Evolutionary conservation across 192 early-diverging fungal species (phyloP), one percentile per base, ranked within the genome.

Genomic region (Backusella tuberculispora): DNA sequence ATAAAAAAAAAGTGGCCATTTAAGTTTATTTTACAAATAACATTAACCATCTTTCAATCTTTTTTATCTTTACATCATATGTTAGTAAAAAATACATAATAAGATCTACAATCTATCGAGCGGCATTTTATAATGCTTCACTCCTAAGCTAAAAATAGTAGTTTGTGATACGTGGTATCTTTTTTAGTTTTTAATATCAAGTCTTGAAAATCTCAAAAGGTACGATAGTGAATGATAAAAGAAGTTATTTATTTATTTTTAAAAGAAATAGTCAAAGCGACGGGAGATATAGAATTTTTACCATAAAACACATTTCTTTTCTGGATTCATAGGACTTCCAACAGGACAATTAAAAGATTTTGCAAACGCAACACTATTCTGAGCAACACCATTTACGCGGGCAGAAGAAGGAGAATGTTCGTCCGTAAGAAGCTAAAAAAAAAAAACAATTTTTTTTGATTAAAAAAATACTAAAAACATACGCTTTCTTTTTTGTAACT

Each of bases 311-410:
- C 89, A 90, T 72, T 88, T 87, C 6, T 85, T 74, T 15, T 53
- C 19, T 24, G 92, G 91, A 80, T 94, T 93, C 92, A 94, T 92
- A 44, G 71, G 76, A 4, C 84, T 74, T 15, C 85, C 85, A 7
- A 69, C 65, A 5, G 84, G 75, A 75, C 94, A 94, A n/a, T 85
- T 76, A 73, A 91, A 95, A 1, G 88, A 85, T 38, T 89, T 79
- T 9, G 87, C 80, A 83, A 95, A 95, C 14, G 87, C 76, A 21
- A 64, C 44, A 2, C 85, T 88, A 77, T 95, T 93, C 50, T 80
- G 75, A 3, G 90, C 72, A 13, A 83, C 91, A 5, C 91, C 93
- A 37, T 88, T 90, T 21, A 94, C 91, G 17, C 92, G 84, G 80
- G 84, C 89, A 53, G 76, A 48, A 21, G 82, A 60, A 14, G 92